These are phyloP conservation scores for Serpula lacrymans DNA, from an alignment of 768 basidiomycete genomes.

Conservation along the genomic window DNA sequence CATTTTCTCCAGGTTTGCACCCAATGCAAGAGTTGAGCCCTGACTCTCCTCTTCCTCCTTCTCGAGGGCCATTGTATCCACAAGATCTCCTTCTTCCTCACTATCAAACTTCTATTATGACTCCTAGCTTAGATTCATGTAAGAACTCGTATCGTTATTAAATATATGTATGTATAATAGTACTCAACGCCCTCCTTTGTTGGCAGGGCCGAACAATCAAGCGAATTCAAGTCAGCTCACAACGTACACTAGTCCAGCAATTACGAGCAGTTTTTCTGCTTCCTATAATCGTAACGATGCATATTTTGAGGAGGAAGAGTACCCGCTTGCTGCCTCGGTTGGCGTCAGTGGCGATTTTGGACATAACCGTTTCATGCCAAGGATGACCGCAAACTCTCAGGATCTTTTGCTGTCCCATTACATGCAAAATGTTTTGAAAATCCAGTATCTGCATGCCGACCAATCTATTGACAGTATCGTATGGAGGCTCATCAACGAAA, in stretches of 20 bases:
- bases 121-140: constrained; percentile 64
- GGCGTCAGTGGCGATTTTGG: background rate
- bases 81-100: constrained; percentile 29
- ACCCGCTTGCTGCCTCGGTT: background rate
- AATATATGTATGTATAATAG: constrained; percentile 62
- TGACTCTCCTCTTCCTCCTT: constrained; percentile 28
- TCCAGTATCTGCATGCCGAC: constrained; percentile 71
- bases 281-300: too few species aligned
- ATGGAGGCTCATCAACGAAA: constrained; percentile 44
- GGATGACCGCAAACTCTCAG: too few species aligned
- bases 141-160: constrained; percentile 71
- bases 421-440: constrained; percentile 55
- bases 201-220: constrained; percentile 41
- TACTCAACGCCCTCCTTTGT: constrained; percentile 60
- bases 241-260: constrained; percentile 2
- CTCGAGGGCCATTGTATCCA: constrained; percentile 18
- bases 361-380: too few species aligned
- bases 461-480: constrained; percentile 44
- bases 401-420: constrained; percentile 39
- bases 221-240: constrained; percentile 6
- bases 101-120: constrained; percentile 32
- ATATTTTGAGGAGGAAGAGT: background rate
- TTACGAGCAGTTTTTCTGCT: too few species aligned
- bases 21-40: constrained; percentile 28
- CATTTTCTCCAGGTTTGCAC: constrained; percentile 20